Evolutionary conservation across 2,329 filamentous ascomycete genomes (phyloP), one percentile per base, ranked within the genome.

Genomic region (Colletotrichum godetiae): DNA sequence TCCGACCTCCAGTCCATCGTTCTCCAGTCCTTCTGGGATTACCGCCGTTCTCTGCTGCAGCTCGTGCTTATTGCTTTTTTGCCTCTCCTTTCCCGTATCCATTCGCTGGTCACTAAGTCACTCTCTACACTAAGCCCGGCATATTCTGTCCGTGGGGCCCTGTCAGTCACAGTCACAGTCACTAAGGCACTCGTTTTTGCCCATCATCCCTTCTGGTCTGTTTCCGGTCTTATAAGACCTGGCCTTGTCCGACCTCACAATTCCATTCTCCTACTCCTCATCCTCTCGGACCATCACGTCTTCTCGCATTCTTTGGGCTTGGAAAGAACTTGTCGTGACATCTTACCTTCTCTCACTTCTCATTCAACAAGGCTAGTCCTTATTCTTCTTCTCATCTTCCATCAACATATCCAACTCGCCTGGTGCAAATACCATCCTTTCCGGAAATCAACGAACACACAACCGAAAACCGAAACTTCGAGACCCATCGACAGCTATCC

Each of bases 361-460:
- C 68, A 74, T 75, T 76, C 73, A 69, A 68, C 78, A 76, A 81
- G 80, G 77, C 78, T 84, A 81, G 82, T 79, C 84, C 84, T 84
- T 78, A 74, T 76, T 78, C 68, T 76, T 76, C 37, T 76, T 74
- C 71, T 77, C 77, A 80, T 76, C 78, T 78, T 75, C 75, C 74
- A 68, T 74, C 65, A 57, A 71, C 62, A 24, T 56, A 49, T 71
- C 73, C 74, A 75, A 78, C 75, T 72, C 76, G 77, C 78, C 78
- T 77, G 77, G 76, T 75, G 77, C 77, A 74, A 58, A 66, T 67
- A 49, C 70, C 65, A 67, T 76, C 76, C 68, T 75, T 77, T 67
- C 22, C 65, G 65, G 63, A 75, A 75, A 67, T 62, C 52, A 56
- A 66, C 72, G 33, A 66, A 74, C 66, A 74, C 62, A 68, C 35